These are phyloP conservation scores for Discostella pseudostelligera DNA, from an alignment of 108 stramenopile genomes.

Conservation along the genomic window DNA sequence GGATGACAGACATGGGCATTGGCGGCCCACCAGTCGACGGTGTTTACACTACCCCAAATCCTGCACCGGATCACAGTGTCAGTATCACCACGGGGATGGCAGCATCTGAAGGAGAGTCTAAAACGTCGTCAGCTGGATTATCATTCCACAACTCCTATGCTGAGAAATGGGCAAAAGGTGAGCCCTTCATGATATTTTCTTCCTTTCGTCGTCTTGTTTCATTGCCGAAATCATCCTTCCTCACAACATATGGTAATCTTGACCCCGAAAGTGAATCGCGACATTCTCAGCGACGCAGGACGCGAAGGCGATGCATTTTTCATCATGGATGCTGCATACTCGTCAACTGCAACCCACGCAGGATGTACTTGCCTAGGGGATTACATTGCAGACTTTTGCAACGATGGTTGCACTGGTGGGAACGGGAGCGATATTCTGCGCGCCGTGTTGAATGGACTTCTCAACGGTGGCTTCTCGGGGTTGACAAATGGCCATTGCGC, in stretches of 20 bases:
- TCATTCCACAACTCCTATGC: constrained; percentile 44
- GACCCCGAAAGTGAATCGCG: constrained; percentile 28
- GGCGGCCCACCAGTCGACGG: constrained; percentile 40
- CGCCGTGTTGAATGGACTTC: constrained; percentile 36
- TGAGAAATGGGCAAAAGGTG: constrained; percentile 40
- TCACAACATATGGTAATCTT: too few relatives aligned
- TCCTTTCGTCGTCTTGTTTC: too few relatives aligned
- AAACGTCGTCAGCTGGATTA: constrained; percentile 15
- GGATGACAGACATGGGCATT: constrained; percentile 55
- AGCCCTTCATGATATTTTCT: too few relatives aligned
- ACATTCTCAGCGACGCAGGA: constrained; percentile 48
- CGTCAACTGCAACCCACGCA: constrained; percentile 37
- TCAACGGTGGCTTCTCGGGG: constrained; percentile 53
- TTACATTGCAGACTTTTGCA: constrained; percentile 28
- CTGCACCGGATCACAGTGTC: not conserved
- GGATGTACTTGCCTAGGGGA: constrained; percentile 41
- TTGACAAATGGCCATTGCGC: constrained; percentile 50
- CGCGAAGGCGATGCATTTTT: constrained; percentile 48
- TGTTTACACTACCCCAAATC: not conserved
- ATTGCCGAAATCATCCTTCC: too few relatives aligned
- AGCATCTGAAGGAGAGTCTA: not conserved
- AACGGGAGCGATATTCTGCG: constrained; percentile 9
- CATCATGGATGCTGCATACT: constrained; percentile 41
- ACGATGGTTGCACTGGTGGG: constrained; percentile 19
- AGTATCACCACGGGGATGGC: not conserved